phyloP scores from a whole-genome alignment of 2,329 filamentous ascomycete species.

The Paecilomyces dactylethromorphus region DNA sequence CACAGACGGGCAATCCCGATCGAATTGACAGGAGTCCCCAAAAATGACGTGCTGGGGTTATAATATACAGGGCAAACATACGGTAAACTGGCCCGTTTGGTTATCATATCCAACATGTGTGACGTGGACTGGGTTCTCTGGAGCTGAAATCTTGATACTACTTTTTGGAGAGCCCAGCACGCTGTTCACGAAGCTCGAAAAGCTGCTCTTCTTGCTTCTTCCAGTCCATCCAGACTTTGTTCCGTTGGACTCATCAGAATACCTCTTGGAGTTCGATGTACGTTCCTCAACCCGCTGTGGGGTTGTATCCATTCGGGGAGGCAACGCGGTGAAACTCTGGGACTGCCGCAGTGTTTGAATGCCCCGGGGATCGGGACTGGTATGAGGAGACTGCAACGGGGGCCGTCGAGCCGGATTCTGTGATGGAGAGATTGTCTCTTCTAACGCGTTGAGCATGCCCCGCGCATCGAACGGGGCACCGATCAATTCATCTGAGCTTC shows the following conservation, averaged over 20 bases:
- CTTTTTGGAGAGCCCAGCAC: slow-evolving; percentile 78
- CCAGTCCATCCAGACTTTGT: slow-evolving; percentile 52
- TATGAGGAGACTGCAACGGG: slow-evolving; percentile 41
- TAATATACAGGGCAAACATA: slow-evolving; percentile 41
- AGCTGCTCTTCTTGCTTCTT: slow-evolving; percentile 74
- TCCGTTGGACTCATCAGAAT: slow-evolving; percentile 70
- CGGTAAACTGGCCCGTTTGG: slow-evolving; percentile 90
- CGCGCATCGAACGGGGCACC: slow-evolving; percentile 37
- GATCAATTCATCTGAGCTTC: slow-evolving; percentile 40
- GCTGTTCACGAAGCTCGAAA: slow-evolving; percentile 81
- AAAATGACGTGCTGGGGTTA: neutral
- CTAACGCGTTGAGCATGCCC: slow-evolving; percentile 38
- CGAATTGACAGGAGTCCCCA: neutral
- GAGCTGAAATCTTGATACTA: slow-evolving; percentile 82
- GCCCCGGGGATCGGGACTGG: slow-evolving; percentile 49
- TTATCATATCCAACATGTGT: slow-evolving; percentile 98
- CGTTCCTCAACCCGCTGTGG: slow-evolving; percentile 40
- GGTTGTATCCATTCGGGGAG: slow-evolving; percentile 46
- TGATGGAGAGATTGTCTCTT: slow-evolving; percentile 26
- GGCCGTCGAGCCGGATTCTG: slow-evolving; percentile 34
- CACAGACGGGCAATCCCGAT: neutral
- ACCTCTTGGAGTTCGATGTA: slow-evolving; percentile 59
- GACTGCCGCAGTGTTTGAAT: slow-evolving; percentile 59
- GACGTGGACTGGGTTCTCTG: slow-evolving; percentile 94
- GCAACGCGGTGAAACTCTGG: slow-evolving; percentile 55